Evolutionary conservation across 2,329 filamentous ascomycete species (phyloP).

Genomic region (Coniochaeta hoffmannii): DNA sequence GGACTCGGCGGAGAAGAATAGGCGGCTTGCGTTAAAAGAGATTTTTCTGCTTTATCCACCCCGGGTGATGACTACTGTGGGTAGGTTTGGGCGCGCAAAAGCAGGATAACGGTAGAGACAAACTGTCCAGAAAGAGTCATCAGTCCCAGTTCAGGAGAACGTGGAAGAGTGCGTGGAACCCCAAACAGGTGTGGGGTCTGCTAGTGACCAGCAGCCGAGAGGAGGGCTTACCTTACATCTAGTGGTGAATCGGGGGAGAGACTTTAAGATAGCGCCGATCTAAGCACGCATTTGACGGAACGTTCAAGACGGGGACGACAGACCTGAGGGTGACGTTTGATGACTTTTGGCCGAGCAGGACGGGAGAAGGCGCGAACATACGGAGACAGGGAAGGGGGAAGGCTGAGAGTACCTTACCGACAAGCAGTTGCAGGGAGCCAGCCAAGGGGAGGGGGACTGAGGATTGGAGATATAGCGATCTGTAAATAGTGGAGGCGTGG

Average conservation of each 20-base stretch:
- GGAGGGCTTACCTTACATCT: not conserved
- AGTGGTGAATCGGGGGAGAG: not conserved
- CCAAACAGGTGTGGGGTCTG: not conserved
- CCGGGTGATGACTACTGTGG: no score
- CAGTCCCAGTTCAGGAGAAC: not conserved
- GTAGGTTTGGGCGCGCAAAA: not conserved
- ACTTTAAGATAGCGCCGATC: not conserved
- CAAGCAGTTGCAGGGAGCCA: not conserved
- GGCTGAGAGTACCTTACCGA: conserved; percentile 1
- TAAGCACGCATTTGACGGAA: not conserved
- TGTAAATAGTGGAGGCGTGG: not conserved
- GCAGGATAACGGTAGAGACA: not conserved
- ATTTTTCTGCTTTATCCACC: conserved; percentile 2
- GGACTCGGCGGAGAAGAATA: not conserved
- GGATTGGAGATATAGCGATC: not conserved
- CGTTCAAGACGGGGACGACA: not conserved
- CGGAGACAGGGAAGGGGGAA: conserved; percentile 1
- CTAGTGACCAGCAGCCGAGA: not conserved
- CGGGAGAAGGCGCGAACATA: not conserved
- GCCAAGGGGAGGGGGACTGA: not conserved
- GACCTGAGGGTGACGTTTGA: not conserved
- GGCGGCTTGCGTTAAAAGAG: conserved; percentile 3
- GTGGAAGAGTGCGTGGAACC: not conserved
- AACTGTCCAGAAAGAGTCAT: conserved; percentile 1
- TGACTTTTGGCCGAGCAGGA: not conserved